phyloP scores from a whole-genome alignment of 2,329 filamentous ascomycete genomes.

The Didymella keratinophila region DNA sequence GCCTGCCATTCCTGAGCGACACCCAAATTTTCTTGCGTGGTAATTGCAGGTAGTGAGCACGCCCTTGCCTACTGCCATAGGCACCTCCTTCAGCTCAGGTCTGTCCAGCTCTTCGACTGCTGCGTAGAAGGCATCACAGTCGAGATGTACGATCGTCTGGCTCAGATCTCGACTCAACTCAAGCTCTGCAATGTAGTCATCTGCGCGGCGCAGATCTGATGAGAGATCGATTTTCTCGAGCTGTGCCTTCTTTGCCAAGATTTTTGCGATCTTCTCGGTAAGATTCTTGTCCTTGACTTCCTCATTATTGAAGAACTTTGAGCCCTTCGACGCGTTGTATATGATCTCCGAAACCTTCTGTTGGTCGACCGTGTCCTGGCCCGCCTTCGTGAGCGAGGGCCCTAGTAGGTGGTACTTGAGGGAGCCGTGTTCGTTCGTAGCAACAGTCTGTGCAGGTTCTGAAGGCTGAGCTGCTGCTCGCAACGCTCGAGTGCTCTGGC shows the following conservation, averaged over 20 bases:
- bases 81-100: slow-evolving; percentile 83
- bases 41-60: slow-evolving; percentile 84
- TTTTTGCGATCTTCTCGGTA: slow-evolving; percentile 84
- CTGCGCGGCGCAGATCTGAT: slow-evolving; percentile 75
- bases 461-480: neutral
- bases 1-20: slow-evolving; percentile 91
- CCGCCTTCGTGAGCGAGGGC: slow-evolving; percentile 90
- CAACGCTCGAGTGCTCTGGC: slow-evolving; percentile 17
- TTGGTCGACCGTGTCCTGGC: slow-evolving; percentile 93
- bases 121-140: slow-evolving; percentile 98
- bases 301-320: slow-evolving; percentile 94
- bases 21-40: slow-evolving; percentile 85
- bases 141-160: slow-evolving; percentile 87
- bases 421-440: slow-evolving; percentile 62
- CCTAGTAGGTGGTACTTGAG: slow-evolving; percentile 91
- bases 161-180: slow-evolving; percentile 81
- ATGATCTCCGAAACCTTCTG: slow-evolving; percentile 94
- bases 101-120: slow-evolving; percentile 80
- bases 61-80: slow-evolving; percentile 87
- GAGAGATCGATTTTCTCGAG: slow-evolving; percentile 80
- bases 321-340: slow-evolving; percentile 94
- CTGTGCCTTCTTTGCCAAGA: slow-evolving; percentile 75
- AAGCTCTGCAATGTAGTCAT: slow-evolving; percentile 80
- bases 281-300: slow-evolving; percentile 81
- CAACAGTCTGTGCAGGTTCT: slow-evolving; percentile 15